Base-by-base conservation (phyloP, 257 asterid species). In the Fraxinus pennsylvanica region DNA sequence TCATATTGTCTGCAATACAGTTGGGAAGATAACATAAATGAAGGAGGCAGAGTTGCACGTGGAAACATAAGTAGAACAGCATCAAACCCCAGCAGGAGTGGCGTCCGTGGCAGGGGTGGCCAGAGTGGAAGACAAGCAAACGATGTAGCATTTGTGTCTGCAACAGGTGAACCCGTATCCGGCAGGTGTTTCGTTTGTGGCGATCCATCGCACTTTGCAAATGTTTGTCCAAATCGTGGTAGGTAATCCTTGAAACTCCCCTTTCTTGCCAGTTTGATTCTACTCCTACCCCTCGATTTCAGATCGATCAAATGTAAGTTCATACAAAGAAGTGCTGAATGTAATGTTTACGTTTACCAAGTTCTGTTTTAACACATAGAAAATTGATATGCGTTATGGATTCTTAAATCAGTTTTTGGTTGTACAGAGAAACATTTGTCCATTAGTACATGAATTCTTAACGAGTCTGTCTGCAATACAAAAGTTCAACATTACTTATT, bases 131-230 rank as follows among this genome's bases (percentile, higher is more conserved):
- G 85, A 63, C 86, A 81, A 72, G 78, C 81, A 30, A 85, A 71
- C 74, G 88, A 81, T 63, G 85, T 32, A 15, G 72, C 94, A 50
- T 95, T 95, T 74, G 82, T 95, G 75, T 90, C 98, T 35, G 98
- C 96, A 57, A 93, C 97, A 19, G 99, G 99, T 45, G 99, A 93
- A 80, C 96, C 98, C 21, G 78, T 92, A 75, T 86, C 97, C 6
- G 92, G 93, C 25, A 85, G 97, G 81, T 95, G 99, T 82, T 95
- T 95, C 70, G 61, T 89, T 52, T 95, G 99, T 83, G 99, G 98
- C 10, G 98, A 95, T 87, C 97, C 98, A 38, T 86, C 94, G 0
- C 99, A 95, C 85, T 93, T 93, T 65, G 91, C 98, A 66, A 91
- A 88, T 47, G 90, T 81, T 71, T 95, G 99, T 77, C 99, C 97